These are phyloP conservation scores for Artomyces pyxidatus DNA, from an alignment of 768 basidiomycete species.

Conservation along the genomic window DNA sequence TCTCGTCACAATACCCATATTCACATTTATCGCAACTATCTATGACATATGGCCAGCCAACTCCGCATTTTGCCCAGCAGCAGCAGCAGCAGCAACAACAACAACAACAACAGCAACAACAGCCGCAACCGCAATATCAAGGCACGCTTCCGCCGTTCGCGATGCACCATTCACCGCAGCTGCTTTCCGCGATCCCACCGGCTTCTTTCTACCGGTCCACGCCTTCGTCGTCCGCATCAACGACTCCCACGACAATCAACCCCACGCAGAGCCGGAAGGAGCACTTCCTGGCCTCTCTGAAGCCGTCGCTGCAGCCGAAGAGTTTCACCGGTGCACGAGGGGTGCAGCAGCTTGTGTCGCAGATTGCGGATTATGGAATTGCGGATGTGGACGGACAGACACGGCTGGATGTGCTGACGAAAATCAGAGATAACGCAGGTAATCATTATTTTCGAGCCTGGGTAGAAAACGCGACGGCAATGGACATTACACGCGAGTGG, in stretches of 20 bases:
- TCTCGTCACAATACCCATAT: slow-evolving; percentile 31
- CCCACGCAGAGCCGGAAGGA: slow-evolving; percentile 43
- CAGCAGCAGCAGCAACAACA: slow-evolving; percentile 9
- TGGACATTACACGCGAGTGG: slow-evolving; percentile 80
- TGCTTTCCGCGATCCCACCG: slow-evolving; percentile 21
- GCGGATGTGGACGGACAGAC: slow-evolving; percentile 55
- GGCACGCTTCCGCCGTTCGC: slow-evolving; percentile 63
- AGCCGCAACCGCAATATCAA: slow-evolving; percentile 14
- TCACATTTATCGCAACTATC: slow-evolving; percentile 25
- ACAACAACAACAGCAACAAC: slow-evolving; percentile 24
- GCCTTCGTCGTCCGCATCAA: slow-evolving; percentile 10
- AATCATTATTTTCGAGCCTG: slow-evolving; percentile 86
- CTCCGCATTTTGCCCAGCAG: slow-evolving; percentile 3
- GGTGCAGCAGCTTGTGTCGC: slow-evolving; percentile 51
- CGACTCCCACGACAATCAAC: slow-evolving; percentile 16
- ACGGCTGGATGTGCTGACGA: slow-evolving; percentile 69
- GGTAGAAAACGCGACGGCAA: slow-evolving; percentile 66
- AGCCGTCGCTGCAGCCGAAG: slow-evolving; percentile 47
- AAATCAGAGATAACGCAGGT: slow-evolving; percentile 75
- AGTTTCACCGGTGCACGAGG: slow-evolving; percentile 64
- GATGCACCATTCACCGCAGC: slow-evolving; percentile 44
- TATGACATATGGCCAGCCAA: slow-evolving; percentile 20
- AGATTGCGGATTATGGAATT: slow-evolving; percentile 52
- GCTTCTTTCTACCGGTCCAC: slow-evolving; percentile 32
- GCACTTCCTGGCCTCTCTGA: slow-evolving; percentile 42